A percentile compares a stretch with the other conserved stretches of the same genome.
phyloP scores from a whole-genome alignment of 176 grass and related monocot genomes.

The Ensete glaucum region DNA sequence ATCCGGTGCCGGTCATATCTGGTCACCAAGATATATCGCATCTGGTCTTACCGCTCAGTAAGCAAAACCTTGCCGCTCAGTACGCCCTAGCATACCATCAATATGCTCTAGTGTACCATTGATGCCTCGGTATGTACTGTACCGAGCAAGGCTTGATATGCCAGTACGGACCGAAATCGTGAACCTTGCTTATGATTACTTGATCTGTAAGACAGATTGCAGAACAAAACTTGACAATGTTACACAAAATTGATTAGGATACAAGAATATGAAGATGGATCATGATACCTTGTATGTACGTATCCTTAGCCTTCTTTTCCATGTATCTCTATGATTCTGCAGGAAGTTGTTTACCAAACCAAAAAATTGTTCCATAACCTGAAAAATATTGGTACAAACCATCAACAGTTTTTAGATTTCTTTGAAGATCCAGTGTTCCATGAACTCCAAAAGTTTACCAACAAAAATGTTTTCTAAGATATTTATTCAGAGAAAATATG shows the following conservation, averaged over 20 bases:
- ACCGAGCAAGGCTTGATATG: too few relatives aligned
- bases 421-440: neutral
- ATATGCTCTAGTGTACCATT: too few relatives aligned
- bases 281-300: slow-evolving; percentile 84
- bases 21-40: too few relatives aligned
- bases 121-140: too few relatives aligned
- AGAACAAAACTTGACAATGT: neutral
- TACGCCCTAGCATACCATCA: too few relatives aligned
- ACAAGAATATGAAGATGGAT: neutral
- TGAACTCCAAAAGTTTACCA: neutral
- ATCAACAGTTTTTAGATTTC: neutral
- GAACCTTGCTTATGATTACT: too few relatives aligned
- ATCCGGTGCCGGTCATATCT: too few relatives aligned
- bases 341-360: slow-evolving; percentile 91
- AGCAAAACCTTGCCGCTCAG: too few relatives aligned
- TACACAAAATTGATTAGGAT: neutral
- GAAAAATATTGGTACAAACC: slow-evolving; percentile 24
- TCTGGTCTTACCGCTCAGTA: too few relatives aligned
- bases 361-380: slow-evolving; percentile 99
- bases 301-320: slow-evolving; percentile 84
- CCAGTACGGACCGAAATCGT: too few relatives aligned
- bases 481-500: too few relatives aligned
- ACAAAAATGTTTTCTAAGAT: neutral
- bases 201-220: neutral
- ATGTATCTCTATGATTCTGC: slow-evolving; percentile 86